Evolutionary conservation across 495 filamentous ascomycete species (phyloP), one percentile per base, ranked within the genome.

Genomic region (Aspergillus cavernicola): DNA sequence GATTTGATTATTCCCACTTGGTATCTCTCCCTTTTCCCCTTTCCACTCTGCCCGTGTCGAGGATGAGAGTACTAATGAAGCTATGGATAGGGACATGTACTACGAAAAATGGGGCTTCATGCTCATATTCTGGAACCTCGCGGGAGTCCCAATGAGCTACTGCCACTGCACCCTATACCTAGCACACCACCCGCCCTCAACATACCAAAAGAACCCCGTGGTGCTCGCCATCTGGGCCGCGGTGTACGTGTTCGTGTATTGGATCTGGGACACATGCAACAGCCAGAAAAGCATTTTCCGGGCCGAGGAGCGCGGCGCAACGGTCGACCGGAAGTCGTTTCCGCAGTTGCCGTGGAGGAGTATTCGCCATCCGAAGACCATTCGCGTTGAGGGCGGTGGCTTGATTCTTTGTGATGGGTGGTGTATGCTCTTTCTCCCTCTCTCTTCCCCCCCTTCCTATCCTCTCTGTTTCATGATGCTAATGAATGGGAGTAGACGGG

Each of bases 51-150:
- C 12, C 28, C 11, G n/a, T 47, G 18, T 0, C 9, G 13, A 15
- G 10, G 32, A 36, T 36, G 6, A 11, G 15, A 19, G 24, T 28
- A 28, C 31, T 47, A 35, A 47, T 31, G 2, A 3, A n/a, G n/a
- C n/a, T n/a, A n/a, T n/a, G 26, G 1, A 15, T 5, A 81, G 79
- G 82, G 93, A 98, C 69, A 97, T 98, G 89, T 96, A 95, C 74
- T 89, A 92, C 66, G 93, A 98, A 76, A 98, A 97, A 76, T 95
- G 90, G 83, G 93, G 93, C 52, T 98, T 97, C 74, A 95, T 98
- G 92, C 80, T 98, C 52, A 96, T 96, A 66, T 98, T 98, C 81
- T 98, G 93, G 93, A 98, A 98, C 71, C 76, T 98, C 61, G 90
- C 90, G 47, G 93, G 93, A 50, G 93, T 98, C 4, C 93, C 93